A percentile compares a stretch with the other conserved stretches of the same genome.
Evolutionary conservation across 2,329 filamentous ascomycete species (phyloP).

Genomic region (Aulographum hederae): DNA sequence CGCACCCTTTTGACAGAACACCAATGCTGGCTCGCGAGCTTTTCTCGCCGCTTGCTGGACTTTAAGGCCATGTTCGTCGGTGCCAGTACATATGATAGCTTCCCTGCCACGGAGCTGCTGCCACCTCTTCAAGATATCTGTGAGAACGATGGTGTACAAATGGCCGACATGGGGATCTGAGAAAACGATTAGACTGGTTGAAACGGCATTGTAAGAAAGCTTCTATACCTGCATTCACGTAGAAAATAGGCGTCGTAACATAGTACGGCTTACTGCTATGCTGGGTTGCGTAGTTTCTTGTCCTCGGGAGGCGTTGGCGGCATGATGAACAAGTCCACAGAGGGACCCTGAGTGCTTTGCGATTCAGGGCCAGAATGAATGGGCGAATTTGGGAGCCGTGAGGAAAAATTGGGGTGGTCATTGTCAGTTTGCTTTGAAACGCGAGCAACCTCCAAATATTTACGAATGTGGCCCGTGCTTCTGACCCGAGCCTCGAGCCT

Average conservation of each 20-base stretch:
- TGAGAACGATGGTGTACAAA: conserved; percentile 78
- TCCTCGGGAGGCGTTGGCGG: no score
- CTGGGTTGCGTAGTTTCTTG: no score
- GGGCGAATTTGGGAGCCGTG: no score
- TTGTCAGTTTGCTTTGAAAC: no score
- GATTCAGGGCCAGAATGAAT: no score
- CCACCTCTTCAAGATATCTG: conserved; percentile 88
- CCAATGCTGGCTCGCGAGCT: conserved; percentile 52
- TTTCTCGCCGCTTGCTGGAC: conserved; percentile 62
- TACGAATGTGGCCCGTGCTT: no score
- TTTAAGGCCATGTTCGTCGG: conserved; percentile 96
- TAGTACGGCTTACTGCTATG: conserved; percentile 69
- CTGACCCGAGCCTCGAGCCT: no score
- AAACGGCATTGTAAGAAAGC: neutral
- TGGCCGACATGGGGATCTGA: conserved; percentile 86
- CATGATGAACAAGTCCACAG: no score
- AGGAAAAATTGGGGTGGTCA: no score
- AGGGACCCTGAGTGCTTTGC: no score
- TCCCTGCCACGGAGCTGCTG: conserved; percentile 53
- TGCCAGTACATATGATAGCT: conserved; percentile 72
- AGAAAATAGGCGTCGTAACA: conserved; percentile 93
- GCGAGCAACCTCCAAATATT: no score
- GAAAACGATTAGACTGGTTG: conserved; percentile 2
- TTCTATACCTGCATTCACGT: conserved; percentile 74
- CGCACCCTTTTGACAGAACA: conserved; percentile 78